These are phyloP conservation scores for Deinandra increscens DNA, from an alignment of 129 eudicot genomes.

Conservation along the genomic window DNA sequence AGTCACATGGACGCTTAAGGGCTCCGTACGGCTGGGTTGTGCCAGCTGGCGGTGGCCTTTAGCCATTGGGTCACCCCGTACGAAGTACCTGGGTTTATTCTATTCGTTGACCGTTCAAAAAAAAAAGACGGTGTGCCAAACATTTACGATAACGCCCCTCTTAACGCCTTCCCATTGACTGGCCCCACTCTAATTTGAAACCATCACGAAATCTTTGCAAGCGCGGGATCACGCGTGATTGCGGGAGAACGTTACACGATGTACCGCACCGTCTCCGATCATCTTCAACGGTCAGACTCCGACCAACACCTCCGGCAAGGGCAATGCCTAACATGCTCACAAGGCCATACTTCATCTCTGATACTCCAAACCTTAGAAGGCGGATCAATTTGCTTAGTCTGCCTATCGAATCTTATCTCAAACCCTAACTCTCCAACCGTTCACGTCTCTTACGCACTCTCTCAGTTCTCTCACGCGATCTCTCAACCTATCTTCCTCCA, in stretches of 20 bases:
- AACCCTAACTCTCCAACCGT: constrained; percentile 68
- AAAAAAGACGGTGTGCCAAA: too few species aligned
- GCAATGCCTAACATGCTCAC: constrained; percentile 44
- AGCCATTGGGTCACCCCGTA: too few species aligned
- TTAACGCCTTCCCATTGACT: too few species aligned
- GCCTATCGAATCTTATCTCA: constrained; percentile 73
- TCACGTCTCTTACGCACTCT: constrained; percentile 86
- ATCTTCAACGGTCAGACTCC: constrained; percentile 26
- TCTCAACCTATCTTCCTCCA: constrained; percentile 55
- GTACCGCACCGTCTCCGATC: constrained; percentile 43
- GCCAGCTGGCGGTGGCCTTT: too few species aligned
- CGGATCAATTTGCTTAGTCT: constrained; percentile 76
- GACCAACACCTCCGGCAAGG: constrained; percentile 28
- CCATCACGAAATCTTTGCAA: not conserved
- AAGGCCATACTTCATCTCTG: constrained; percentile 65
- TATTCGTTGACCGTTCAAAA: too few species aligned
- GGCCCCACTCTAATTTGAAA: constrained; percentile 14
- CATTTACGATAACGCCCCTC: too few species aligned
- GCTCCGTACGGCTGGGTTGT: too few species aligned
- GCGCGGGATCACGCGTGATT: not conserved
- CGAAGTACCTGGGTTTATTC: too few species aligned
- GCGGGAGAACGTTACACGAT: constrained; percentile 20
- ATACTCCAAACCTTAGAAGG: constrained; percentile 60
- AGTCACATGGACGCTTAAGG: too few species aligned
- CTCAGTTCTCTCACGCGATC: constrained; percentile 80